These are phyloP conservation scores for Xylaria sp. DNA, from an alignment of 2,329 filamentous ascomycete genomes.

Conservation along the genomic window DNA sequence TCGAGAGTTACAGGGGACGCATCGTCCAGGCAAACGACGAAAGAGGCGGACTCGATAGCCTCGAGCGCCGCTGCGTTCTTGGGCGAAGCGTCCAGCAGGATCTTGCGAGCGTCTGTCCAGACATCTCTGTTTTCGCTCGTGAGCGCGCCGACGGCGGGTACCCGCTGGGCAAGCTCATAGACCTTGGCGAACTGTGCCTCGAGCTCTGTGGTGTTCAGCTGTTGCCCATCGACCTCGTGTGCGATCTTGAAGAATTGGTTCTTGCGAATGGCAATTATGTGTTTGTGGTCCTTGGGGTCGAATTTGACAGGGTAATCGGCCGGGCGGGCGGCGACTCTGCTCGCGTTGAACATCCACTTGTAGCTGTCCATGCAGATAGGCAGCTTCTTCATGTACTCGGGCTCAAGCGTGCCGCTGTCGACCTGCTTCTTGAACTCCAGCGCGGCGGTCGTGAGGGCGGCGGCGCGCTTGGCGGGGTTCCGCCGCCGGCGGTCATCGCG, in stretches of 20 bases:
- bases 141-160: slow-evolving; percentile 81
- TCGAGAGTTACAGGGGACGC: slow-evolving; percentile 90
- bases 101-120: slow-evolving; percentile 85
- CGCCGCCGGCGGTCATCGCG: slow-evolving; percentile 89
- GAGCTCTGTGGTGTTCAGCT: slow-evolving; percentile 88
- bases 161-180: slow-evolving; percentile 78
- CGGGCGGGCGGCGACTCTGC: slow-evolving; percentile 83
- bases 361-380: slow-evolving; percentile 99
- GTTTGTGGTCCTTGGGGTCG: slow-evolving; percentile 76
- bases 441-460: slow-evolving; percentile 84
- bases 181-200: slow-evolving; percentile 89
- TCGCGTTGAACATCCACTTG: slow-evolving; percentile 98
- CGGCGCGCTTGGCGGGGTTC: slow-evolving; percentile 90
- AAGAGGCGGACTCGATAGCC: slow-evolving; percentile 87
- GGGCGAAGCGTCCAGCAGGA: slow-evolving; percentile 78
- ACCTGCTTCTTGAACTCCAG: slow-evolving; percentile 97
- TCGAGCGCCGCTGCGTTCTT: slow-evolving; percentile 82
- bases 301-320: slow-evolving; percentile 88
- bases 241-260: slow-evolving; percentile 97
- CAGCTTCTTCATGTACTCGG: slow-evolving; percentile 98
- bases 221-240: slow-evolving; percentile 82
- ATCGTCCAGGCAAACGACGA: slow-evolving; percentile 93
- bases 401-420: slow-evolving; percentile 83
- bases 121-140: slow-evolving; percentile 94
- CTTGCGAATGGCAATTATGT: slow-evolving; percentile 91